These are phyloP conservation scores for Phytophthora syringae DNA, from an alignment of 352 stramenopile species.

Conservation along the genomic window DNA sequence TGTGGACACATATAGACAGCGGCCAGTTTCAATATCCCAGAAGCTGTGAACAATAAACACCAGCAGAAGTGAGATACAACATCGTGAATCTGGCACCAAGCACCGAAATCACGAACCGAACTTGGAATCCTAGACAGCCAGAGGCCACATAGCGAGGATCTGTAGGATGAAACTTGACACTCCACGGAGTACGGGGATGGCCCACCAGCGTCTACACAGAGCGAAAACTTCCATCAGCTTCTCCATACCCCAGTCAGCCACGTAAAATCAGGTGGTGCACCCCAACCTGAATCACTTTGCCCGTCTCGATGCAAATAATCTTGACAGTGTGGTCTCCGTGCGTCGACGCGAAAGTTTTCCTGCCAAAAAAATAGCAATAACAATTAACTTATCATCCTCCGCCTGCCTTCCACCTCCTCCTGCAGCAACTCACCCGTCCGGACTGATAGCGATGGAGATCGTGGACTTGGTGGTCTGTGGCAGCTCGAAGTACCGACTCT, in stretches of 20 bases:
- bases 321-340: slow-evolving; percentile 99
- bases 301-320: slow-evolving; percentile 94
- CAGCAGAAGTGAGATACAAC: background rate
- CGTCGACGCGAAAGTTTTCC: slow-evolving; percentile 95
- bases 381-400: slow-evolving; percentile 6
- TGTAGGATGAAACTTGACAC: slow-evolving; percentile 98
- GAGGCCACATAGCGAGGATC: slow-evolving; percentile 94
- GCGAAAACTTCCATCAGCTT: slow-evolving; percentile 5
- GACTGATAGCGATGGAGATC: slow-evolving; percentile 89
- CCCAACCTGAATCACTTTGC: slow-evolving; percentile 79
- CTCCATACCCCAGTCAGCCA: slow-evolving; percentile 7
- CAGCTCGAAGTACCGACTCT: slow-evolving; percentile 87
- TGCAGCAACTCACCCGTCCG: slow-evolving; percentile 62
- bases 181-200: slow-evolving; percentile 94
- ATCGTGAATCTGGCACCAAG: background rate
- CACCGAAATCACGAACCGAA: slow-evolving; percentile 57
- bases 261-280: background rate
- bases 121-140: slow-evolving; percentile 97
- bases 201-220: slow-evolving; percentile 77
- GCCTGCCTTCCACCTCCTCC: background rate
- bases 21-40: slow-evolving; percentile 89
- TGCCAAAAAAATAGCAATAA: slow-evolving; percentile 21
- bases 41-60: slow-evolving; percentile 49
- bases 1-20: slow-evolving; percentile 94
- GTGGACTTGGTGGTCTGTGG: slow-evolving; percentile 88